phyloP scores from a whole-genome alignment of 306 rosid genomes.

The Glycine soja region DNA sequence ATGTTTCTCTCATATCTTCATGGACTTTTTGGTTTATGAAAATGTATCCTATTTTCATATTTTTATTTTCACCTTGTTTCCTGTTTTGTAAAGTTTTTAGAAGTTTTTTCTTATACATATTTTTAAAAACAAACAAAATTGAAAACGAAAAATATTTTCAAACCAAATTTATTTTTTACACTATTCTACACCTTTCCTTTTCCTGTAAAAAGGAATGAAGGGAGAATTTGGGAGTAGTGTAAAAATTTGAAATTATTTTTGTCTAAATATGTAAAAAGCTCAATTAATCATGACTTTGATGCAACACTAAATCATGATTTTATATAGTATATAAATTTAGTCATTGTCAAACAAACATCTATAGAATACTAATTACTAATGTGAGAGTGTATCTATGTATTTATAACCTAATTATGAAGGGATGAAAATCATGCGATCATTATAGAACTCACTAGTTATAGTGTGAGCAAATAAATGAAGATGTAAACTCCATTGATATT shows the following conservation, averaged over 20 bases:
- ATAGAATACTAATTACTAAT: background rate
- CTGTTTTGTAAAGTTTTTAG: background rate
- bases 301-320: background rate
- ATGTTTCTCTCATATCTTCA: background rate
- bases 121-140: too few species aligned
- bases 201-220: too few species aligned
- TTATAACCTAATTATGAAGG: background rate
- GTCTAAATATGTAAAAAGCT: background rate
- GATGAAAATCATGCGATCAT: background rate
- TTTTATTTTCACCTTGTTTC: background rate
- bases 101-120: background rate
- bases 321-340: background rate
- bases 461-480: background rate
- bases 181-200: too few species aligned
- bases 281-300: background rate
- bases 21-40: background rate
- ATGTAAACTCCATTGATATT: slow-evolving; percentile 4
- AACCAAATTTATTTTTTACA: background rate
- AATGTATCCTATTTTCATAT: background rate
- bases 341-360: background rate
- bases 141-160: background rate
- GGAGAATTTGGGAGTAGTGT: background rate
- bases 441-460: background rate
- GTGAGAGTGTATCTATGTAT: background rate
- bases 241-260: background rate